Conservation (phyloP, 1,284 basidiomycete genomes). For the Ceratobasidium sp. region DNA sequence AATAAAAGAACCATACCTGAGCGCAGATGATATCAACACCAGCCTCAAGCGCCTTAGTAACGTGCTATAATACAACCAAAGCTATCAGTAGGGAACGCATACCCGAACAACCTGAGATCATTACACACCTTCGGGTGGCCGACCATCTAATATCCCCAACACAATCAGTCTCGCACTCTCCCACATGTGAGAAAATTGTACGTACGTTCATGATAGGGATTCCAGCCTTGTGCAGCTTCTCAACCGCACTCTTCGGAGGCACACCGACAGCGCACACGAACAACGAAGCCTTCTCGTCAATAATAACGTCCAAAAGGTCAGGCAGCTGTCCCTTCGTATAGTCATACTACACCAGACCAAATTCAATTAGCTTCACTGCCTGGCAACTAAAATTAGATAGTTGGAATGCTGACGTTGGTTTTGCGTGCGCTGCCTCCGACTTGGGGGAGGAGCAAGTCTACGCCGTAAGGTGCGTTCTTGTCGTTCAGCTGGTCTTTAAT, state of each 20-base stretch:
- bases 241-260: constrained; percentile 79
- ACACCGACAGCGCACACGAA: constrained; percentile 84
- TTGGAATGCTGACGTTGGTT: constrained; percentile 71
- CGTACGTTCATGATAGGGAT: constrained; percentile 86
- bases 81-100: no score
- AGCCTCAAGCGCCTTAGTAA: constrained; percentile 77
- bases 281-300: constrained; percentile 81
- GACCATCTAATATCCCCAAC: constrained; percentile 69
- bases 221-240: constrained; percentile 79
- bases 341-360: constrained; percentile 63
- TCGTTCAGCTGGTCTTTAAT: constrained; percentile 76
- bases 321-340: constrained; percentile 82
- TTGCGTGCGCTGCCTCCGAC: constrained; percentile 83
- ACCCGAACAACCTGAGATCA: neutral
- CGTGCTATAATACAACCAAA: constrained; percentile 60
- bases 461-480: constrained; percentile 82
- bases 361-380: neutral
- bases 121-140: constrained; percentile 73
- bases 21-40: constrained; percentile 91
- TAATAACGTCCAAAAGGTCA: constrained; percentile 86
- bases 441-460: constrained; percentile 86
- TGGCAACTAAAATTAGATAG: constrained; percentile 47
- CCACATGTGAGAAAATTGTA: constrained; percentile 41
- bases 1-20: constrained; percentile 56
- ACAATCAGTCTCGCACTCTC: neutral